Base-by-base conservation (phyloP, 75 land plant species). In the Sequoia sempervirens region DNA sequence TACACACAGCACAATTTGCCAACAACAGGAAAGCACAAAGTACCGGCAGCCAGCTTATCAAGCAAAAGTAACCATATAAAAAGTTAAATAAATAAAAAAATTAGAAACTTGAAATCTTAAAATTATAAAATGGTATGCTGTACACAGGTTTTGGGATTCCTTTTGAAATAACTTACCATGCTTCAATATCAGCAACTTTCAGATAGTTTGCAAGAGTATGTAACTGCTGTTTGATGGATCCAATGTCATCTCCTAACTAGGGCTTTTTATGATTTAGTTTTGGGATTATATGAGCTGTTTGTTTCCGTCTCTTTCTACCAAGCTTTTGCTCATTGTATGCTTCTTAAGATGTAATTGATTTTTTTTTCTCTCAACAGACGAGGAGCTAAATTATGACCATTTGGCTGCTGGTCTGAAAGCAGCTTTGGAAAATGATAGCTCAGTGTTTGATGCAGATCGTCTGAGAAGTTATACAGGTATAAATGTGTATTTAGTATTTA, bases 371-470 rank as follows among this genome's bases (percentile, higher is more conserved):
- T 45, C 20, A 64, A 70, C 87, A 97, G 99, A 98, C 82, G 86
- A 93, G 58, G 99, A 96, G 3, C 61, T 98, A 32, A 86, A 81
- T 66, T 98, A 98, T 85, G 97, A 96, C 83, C 89, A 96, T 83
- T 87, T 98, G 75, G 99, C 99, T 41, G 86, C 85, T 32, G 93
- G 99, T 30, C 87, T 98, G 78, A 95, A 90, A 87, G 86, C 74
- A 30, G 95, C 96, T 86, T 79, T 98, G 52, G 82, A 91, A 80
- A 87, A 86, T 84, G 99, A 98, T 85, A 91, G 88, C 20, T 88
- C 89, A 37, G 93, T 82, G 1, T 92, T 98, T 88, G 97, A 96
- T 92, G 94, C 99, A 45, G 89, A 92, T 68, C 95, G 98, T 41
- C 64, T 98, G 69, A 92, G 92, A 84, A 90, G 73, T 37, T 92